Percentiles rank a stretch among this genome's conserved stretches.
Conservation (phyloP, 78 protist species). For the Tieghemostelium lacteum region DNA sequence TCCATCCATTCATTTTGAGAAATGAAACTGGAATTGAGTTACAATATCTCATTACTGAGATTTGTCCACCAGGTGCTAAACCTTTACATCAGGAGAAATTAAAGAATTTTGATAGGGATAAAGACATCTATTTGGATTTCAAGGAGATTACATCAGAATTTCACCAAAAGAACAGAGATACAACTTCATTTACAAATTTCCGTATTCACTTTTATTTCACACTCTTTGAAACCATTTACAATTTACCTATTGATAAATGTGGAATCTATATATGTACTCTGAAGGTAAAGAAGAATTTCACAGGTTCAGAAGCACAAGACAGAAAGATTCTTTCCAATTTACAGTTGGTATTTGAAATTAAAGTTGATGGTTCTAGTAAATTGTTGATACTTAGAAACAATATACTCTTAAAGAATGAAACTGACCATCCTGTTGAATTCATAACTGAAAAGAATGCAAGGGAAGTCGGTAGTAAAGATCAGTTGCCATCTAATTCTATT, state of each 20-base stretch:
- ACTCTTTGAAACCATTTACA: conserved; percentile 9
- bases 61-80: too few relatives aligned
- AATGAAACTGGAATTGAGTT: conserved; percentile 43
- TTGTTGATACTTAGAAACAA: conserved; percentile 26
- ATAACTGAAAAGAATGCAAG: too few relatives aligned
- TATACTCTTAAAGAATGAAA: conserved; percentile 30
- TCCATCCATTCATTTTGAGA: conserved; percentile 19
- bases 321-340: neutral
- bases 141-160: neutral
- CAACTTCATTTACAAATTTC: conserved; percentile 38
- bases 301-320: neutral
- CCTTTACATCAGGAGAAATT: neutral
- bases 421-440: conserved; percentile 16
- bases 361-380: conserved; percentile 2
- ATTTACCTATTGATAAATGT: conserved; percentile 46
- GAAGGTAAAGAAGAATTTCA: neutral
- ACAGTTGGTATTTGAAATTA: conserved; percentile 32
- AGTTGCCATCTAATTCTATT: neutral
- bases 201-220: conserved; percentile 10
- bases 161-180: conserved; percentile 37
- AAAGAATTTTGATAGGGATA: neutral
- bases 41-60: neutral
- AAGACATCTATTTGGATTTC: conserved; percentile 20
- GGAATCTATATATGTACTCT: conserved; percentile 27
- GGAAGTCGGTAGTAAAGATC: neutral